Evolutionary conservation across 306 rosid genomes (phyloP).

Genomic region (Geum urbanum): DNA sequence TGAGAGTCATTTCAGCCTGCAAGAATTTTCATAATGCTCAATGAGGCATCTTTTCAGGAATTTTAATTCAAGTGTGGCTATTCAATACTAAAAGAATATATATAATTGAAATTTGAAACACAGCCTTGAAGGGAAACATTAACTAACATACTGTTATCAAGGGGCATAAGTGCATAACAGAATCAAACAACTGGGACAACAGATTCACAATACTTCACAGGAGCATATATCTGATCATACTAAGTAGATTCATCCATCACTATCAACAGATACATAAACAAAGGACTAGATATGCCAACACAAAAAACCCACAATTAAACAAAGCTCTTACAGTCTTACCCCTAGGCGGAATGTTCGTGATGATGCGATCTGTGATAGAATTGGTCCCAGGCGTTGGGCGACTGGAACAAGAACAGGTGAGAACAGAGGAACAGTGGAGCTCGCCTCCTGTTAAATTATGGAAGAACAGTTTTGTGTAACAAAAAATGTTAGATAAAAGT

Average conservation of each 20-base stretch:
- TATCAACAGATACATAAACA: neutral
- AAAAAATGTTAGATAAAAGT: neutral
- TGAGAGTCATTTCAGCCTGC: conserved; percentile 95
- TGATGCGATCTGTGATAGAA: conserved; percentile 82
- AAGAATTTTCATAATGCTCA: conserved; percentile 26
- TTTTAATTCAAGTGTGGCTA: neutral
- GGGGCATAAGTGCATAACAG: neutral
- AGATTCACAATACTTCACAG: neutral
- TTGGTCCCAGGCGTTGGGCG: conserved; percentile 92
- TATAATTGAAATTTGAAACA: neutral
- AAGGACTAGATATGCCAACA: neutral
- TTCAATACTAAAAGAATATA: neutral
- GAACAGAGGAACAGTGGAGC: conserved; percentile 84
- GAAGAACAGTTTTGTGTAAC: neutral
- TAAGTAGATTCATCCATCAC: neutral
- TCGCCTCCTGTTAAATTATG: conserved; percentile 65
- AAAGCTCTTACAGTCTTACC: conserved; percentile 49
- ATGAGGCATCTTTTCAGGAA: conserved; percentile 29
- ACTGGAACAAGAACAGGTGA: conserved; percentile 91
- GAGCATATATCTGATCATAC: neutral
- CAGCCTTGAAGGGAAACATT: neutral
- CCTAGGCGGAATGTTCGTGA: conserved; percentile 87
- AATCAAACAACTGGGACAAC: neutral
- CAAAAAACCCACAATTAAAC: neutral
- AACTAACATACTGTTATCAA: neutral